These are phyloP conservation scores for Puccinellia tenuiflora DNA, from an alignment of 176 grass and related monocot species.

Conservation along the genomic window DNA sequence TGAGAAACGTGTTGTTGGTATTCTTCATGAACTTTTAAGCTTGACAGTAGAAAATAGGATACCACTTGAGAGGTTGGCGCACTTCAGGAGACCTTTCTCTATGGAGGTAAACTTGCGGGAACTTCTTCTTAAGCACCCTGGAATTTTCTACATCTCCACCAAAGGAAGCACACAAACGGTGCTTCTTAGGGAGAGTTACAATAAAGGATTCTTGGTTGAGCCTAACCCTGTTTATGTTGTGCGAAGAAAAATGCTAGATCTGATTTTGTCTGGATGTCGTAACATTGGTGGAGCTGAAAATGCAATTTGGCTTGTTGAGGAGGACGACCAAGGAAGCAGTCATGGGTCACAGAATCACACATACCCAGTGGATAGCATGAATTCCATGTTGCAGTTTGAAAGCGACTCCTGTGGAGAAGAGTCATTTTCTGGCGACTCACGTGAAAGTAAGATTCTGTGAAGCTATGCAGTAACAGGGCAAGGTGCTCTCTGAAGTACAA, in stretches of 20 bases:
- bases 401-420: background rate
- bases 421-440: background rate
- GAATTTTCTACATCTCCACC: slow-evolving; percentile 73
- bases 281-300: slow-evolving; percentile 14
- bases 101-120: slow-evolving; percentile 61
- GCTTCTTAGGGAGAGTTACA: slow-evolving; percentile 51
- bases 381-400: background rate
- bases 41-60: slow-evolving; percentile 47
- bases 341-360: background rate
- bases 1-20: slow-evolving; percentile 59
- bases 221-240: slow-evolving; percentile 42
- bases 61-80: slow-evolving; percentile 44
- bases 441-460: background rate
- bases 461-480: background rate
- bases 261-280: slow-evolving; percentile 36
- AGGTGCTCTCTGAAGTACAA: background rate
- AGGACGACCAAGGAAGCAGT: slow-evolving; percentile 6
- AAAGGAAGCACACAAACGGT: slow-evolving; percentile 50
- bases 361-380: background rate
- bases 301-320: background rate
- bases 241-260: slow-evolving; percentile 50
- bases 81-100: slow-evolving; percentile 41
- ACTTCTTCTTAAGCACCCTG: slow-evolving; percentile 58
- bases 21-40: slow-evolving; percentile 60
- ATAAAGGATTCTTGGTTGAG: slow-evolving; percentile 43